Evolutionary conservation across 768 basidiomycete genomes (phyloP), one percentile per base, ranked within the genome.

Genomic region (Boletus reticulatus): DNA sequence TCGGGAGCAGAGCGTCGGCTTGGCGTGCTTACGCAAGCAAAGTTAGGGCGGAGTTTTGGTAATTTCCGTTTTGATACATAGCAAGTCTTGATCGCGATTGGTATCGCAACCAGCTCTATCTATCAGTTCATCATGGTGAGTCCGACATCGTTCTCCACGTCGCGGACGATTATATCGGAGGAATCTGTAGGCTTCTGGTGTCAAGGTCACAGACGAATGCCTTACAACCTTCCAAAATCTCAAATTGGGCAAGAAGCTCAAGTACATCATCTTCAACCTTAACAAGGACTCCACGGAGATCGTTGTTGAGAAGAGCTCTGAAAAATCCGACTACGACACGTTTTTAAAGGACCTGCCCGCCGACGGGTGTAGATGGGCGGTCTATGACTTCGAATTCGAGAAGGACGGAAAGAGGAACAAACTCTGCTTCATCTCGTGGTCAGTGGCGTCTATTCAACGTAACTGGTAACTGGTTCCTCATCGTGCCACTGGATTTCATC

Each of bases 311-410:
- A 90, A 91, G 76, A 77, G 70, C 7, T 86, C 85, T 14, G 50
- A 61, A 3, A 67, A 69, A 1, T 4, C 41, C 0, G 68, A 81
- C 20, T 98, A 92, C 73, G 87, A 94, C 0, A 75, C 79, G 0
- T 98, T 99, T 71, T 24, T 93, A 50, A 63, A 10, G 0, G 81
- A 88, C 61, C 78, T 98, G 50, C 94, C 95, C 0, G 81, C 83
- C 67, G 56, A 59, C 10, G 81, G 89, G 64, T 91, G 89, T 69
- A 78, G 88, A 74, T 99, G 86, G 84, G 95, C 89, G 16, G 82
- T 98, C 32, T 96, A 93, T 69, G 94, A 98, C 71, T 87, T 95
- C 53, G 87, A 90, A 68, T 98, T 80, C 66, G 81, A 88, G 78
- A 84, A 80, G 56, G 88, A 79, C 13, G 89, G 78, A 45, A 85